phyloP scores from a whole-genome alignment of 495 filamentous ascomycete genomes.

The Aspergillus incahuasiensis region DNA sequence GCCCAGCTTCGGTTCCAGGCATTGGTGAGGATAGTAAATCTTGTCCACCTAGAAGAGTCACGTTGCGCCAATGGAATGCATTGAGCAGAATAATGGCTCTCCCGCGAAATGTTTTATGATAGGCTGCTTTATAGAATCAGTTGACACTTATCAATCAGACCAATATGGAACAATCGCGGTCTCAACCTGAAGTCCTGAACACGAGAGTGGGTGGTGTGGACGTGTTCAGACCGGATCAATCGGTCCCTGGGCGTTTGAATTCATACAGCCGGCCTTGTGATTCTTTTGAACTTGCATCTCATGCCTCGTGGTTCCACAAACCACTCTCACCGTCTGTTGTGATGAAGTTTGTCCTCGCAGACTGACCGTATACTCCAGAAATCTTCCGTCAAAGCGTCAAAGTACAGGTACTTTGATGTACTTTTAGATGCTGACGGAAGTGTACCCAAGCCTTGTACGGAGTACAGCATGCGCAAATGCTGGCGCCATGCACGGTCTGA shows the following conservation, averaged over 20 bases:
- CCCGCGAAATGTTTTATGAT: not conserved
- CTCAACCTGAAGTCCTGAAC: not conserved
- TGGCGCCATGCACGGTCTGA: constrained; percentile 1
- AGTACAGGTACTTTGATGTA: not conserved
- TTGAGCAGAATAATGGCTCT: not conserved
- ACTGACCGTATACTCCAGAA: not conserved
- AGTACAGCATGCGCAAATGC: constrained; percentile 8
- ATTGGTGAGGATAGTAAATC: too few relatives aligned
- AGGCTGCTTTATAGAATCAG: not conserved
- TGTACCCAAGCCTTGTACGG: not conserved
- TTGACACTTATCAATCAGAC: not conserved
- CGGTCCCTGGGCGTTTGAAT: too few relatives aligned
- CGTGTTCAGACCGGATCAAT: too few relatives aligned
- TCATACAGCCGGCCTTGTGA: not conserved
- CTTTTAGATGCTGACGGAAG: not conserved
- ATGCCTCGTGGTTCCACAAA: not conserved
- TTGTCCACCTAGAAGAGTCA: not conserved
- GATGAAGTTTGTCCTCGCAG: not conserved
- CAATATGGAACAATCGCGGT: not conserved
- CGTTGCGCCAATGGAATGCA: not conserved
- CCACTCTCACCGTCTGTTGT: not conserved
- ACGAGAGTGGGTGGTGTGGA: too few relatives aligned
- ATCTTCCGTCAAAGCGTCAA: not conserved
- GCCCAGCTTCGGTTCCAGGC: too few relatives aligned
- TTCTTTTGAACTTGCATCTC: not conserved